phyloP scores from a whole-genome alignment of 139 green algal species.

The Chlamydomonas sp. region DNA sequence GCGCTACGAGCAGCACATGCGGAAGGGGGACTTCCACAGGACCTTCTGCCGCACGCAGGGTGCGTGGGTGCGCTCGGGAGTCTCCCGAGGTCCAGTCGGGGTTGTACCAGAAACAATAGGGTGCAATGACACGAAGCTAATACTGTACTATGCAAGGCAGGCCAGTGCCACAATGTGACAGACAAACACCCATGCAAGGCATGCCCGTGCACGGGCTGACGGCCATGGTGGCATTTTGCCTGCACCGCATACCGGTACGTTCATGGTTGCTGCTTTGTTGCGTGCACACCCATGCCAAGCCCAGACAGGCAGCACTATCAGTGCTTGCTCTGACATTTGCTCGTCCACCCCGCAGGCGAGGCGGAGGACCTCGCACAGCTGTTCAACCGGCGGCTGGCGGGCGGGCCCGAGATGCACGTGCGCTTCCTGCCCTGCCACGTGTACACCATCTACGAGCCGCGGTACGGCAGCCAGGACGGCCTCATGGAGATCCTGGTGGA shows the following conservation, averaged over 20 bases:
- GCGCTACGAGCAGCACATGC: constrained; percentile 25
- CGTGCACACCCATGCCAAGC: no score
- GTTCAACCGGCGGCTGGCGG: constrained; percentile 36
- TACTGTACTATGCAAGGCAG: no score
- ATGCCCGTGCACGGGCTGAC: no score
- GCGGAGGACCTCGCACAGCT: constrained; percentile 46
- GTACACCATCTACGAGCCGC: constrained; percentile 24
- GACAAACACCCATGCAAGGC: no score
- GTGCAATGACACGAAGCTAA: no score
- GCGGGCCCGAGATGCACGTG: constrained; percentile 27
- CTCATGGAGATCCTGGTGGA: constrained; percentile 38
- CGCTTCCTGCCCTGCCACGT: constrained; percentile 50
- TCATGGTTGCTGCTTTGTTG: no score
- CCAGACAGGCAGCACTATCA: no score
- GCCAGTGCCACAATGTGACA: no score
- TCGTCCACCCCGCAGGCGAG: constrained; percentile 13
- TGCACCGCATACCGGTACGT: no score
- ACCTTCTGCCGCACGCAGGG: constrained; percentile 48
- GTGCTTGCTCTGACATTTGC: no score
- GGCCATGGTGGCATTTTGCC: no score
- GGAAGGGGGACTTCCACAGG: constrained; percentile 9
- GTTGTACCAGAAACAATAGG: not conserved
- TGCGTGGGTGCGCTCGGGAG: not conserved
- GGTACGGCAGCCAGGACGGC: not conserved
- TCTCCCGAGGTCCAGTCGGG: not conserved